Evolutionary conservation across 257 asterid species (phyloP).

Genomic region (Nicotiana tabacum): DNA sequence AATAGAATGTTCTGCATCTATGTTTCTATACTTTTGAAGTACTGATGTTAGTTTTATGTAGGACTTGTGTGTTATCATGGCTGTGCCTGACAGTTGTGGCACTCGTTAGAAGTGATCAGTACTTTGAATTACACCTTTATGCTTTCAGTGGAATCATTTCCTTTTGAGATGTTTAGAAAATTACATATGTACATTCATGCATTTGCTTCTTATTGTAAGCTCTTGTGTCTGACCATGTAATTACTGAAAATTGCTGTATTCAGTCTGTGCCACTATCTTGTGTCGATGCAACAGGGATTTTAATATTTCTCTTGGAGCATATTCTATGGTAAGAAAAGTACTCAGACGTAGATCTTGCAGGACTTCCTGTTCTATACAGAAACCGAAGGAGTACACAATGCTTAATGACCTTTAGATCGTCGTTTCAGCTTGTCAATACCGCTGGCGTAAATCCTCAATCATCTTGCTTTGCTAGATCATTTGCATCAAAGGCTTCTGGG

Average conservation of each 20-base stretch:
- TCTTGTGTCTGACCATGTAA: constrained; percentile 3
- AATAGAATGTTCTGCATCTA: not conserved
- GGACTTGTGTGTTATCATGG: not conserved
- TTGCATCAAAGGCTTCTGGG: constrained; percentile 58
- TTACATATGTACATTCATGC: not conserved
- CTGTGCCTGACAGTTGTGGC: not conserved
- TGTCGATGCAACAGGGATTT: not conserved
- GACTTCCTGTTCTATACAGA: constrained; percentile 31
- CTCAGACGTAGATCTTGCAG: constrained; percentile 33
- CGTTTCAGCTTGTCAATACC: constrained; percentile 39
- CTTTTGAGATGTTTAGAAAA: not conserved
- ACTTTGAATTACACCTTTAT: not conserved
- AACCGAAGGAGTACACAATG: constrained; percentile 26
- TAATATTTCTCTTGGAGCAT: not conserved
- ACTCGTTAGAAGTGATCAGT: not conserved
- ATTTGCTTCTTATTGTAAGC: not conserved
- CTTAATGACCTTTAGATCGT: constrained; percentile 28
- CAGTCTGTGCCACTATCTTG: not conserved
- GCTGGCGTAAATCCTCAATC: constrained; percentile 22
- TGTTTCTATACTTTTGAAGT: not conserved
- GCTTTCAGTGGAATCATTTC: not conserved
- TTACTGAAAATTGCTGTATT: constrained; percentile 3
- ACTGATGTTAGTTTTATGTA: not conserved
- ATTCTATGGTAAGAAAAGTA: not conserved
- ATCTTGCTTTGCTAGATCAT: constrained; percentile 43